Conservation (phyloP, 2,329 filamentous ascomycete genomes). For the Leptographium flavum region DNA sequence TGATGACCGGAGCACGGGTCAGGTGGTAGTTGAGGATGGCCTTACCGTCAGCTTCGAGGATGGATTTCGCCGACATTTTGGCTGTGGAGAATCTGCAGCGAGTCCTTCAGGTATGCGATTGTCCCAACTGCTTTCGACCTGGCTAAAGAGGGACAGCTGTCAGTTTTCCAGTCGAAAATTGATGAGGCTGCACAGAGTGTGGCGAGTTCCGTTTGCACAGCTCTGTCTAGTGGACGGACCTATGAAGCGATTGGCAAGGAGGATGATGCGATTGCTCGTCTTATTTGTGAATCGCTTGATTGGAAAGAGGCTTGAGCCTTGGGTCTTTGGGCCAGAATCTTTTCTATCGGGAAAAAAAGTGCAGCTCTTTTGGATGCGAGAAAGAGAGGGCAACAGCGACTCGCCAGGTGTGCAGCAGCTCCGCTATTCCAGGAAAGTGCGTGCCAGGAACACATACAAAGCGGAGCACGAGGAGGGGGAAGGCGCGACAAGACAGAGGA, state of each 20-base stretch:
- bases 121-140: background rate
- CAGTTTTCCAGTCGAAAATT: background rate
- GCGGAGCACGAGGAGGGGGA: slow-evolving; percentile 1
- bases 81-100: too few species aligned
- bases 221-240: background rate
- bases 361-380: background rate
- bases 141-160: background rate
- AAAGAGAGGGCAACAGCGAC: background rate
- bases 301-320: background rate
- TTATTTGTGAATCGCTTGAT: background rate
- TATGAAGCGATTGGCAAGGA: too few species aligned
- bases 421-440: background rate
- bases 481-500: slow-evolving; percentile 3
- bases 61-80: slow-evolving; percentile 88
- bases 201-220: too few species aligned
- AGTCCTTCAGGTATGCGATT: background rate
- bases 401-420: background rate
- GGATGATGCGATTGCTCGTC: background rate
- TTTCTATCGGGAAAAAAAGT: background rate
- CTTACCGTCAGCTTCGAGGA: slow-evolving; percentile 99
- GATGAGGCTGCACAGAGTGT: too few species aligned
- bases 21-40: slow-evolving; percentile 99
- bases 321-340: background rate
- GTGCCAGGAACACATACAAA: background rate
- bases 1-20: slow-evolving; percentile 92